Conservation (phyloP, 2,329 filamentous ascomycete genomes). For the Canariomyces notabilis region DNA sequence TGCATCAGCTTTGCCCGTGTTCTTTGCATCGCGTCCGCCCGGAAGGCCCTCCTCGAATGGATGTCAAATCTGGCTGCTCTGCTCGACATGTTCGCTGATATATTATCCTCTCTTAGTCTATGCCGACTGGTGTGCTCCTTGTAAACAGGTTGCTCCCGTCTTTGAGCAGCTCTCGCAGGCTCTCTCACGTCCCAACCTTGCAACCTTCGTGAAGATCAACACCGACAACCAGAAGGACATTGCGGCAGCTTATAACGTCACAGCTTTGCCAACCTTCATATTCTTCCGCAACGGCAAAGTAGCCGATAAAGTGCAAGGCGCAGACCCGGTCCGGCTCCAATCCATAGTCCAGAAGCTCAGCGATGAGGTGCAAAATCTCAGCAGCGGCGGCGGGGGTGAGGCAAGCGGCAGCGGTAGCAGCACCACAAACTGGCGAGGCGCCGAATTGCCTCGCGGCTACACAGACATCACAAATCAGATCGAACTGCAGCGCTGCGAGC, state of each 20-base stretch:
- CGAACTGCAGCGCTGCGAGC: constrained; percentile 73
- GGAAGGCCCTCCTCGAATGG: too few relatives aligned
- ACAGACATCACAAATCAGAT: constrained; percentile 76
- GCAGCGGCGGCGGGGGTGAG: constrained; percentile 43
- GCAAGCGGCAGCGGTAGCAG: constrained; percentile 38
- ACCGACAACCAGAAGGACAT: constrained; percentile 72
- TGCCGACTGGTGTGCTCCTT: constrained; percentile 80
- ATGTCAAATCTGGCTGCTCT: background rate
- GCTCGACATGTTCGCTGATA: constrained; percentile 5
- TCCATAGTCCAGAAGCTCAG: constrained; percentile 66
- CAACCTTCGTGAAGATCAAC: constrained; percentile 86
- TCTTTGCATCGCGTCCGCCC: too few relatives aligned
- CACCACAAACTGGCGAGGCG: constrained; percentile 63
- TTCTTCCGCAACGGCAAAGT: constrained; percentile 70
- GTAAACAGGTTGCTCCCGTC: constrained; percentile 75
- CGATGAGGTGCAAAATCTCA: constrained; percentile 56
- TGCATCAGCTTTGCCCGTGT: background rate
- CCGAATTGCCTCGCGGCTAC: constrained; percentile 73
- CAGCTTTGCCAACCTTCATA: constrained; percentile 84
- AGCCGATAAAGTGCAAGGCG: constrained; percentile 66
- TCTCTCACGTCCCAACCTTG: constrained; percentile 64
- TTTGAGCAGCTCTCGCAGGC: constrained; percentile 71
- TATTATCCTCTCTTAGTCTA: constrained; percentile 57
- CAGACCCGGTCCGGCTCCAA: constrained; percentile 66
- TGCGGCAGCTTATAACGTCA: constrained; percentile 66